These are phyloP conservation scores for Scortechinia acanthostroma DNA, from an alignment of 2,329 filamentous ascomycete genomes.

Conservation along the genomic window DNA sequence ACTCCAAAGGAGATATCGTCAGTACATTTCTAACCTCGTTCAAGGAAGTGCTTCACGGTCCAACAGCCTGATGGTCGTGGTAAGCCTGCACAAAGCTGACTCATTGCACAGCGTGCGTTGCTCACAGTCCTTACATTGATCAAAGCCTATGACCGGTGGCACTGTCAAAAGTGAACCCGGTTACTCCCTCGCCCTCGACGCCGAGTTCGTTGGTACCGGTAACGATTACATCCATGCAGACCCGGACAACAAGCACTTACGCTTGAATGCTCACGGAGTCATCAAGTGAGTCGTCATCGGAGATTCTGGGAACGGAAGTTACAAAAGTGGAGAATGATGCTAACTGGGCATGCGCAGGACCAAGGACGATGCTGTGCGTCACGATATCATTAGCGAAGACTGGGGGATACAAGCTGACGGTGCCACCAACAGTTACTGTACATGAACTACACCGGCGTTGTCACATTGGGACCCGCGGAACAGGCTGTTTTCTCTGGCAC, in stretches of 20 bases:
- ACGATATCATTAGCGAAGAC: no score
- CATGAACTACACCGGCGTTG: conserved; percentile 27
- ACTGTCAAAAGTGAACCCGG: conserved; percentile 12
- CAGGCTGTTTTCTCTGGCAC: conserved; percentile 18
- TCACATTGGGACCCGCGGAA: conserved; percentile 21
- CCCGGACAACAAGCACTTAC: conserved; percentile 23
- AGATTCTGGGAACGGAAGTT: background rate
- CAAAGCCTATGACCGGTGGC: background rate
- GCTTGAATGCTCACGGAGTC: conserved; percentile 26
- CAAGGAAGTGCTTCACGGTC: conserved; percentile 25
- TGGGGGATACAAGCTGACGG: no score
- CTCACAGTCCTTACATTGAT: no score
- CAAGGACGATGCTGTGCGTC: no score
- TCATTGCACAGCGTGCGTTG: no score
- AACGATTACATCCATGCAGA: conserved; percentile 31
- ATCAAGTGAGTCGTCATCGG: conserved; percentile 19
- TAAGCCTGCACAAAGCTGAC: conserved; percentile 9
- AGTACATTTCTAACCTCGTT: no score
- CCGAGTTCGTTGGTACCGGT: conserved; percentile 22
- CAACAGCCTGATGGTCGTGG: conserved; percentile 22
- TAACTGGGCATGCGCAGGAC: no score
- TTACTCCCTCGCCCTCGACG: conserved; percentile 24
- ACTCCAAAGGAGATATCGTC: background rate
- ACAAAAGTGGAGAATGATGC: no score
- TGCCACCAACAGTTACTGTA: conserved; percentile 17